phyloP scores from a whole-genome alignment of 352 stramenopile species.

The Globisporangium carolinianum region DNA sequence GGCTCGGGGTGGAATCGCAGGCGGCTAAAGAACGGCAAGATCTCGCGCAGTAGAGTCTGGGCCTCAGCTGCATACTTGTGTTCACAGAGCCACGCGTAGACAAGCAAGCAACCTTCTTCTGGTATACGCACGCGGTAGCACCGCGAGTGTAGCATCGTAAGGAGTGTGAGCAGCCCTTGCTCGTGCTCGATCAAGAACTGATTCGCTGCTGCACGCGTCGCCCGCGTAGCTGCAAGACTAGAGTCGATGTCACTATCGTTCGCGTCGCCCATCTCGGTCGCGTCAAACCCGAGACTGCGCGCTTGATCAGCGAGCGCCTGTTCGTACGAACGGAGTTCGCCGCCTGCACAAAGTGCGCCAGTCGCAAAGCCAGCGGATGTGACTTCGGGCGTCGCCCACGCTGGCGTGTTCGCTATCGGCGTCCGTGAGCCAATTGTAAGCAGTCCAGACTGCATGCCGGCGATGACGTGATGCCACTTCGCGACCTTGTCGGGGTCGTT shows the following conservation, averaged over 20 bases:
- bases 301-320: slow-evolving; percentile 4
- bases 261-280: neutral
- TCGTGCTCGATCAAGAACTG: slow-evolving; percentile 4
- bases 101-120: slow-evolving; percentile 18
- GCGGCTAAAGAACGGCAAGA: slow-evolving; percentile 10
- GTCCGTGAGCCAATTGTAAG: slow-evolving; percentile 6
- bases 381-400: slow-evolving; percentile 17
- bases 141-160: slow-evolving; percentile 14
- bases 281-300: neutral
- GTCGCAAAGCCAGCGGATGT: slow-evolving; percentile 11
- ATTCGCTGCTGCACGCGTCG: neutral
- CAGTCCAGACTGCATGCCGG: slow-evolving; percentile 7
- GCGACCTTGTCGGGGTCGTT: slow-evolving; percentile 3
- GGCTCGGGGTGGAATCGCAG: slow-evolving; percentile 14
- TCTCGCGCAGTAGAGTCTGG: slow-evolving; percentile 3
- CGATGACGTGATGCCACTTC: slow-evolving; percentile 6
- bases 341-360: slow-evolving; percentile 1
- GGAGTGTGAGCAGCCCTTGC: neutral
- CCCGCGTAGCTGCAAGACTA: neutral
- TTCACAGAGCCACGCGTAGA: slow-evolving; percentile 15
- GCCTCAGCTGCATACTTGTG: slow-evolving; percentile 3
- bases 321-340: slow-evolving; percentile 2
- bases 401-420: slow-evolving; percentile 1
- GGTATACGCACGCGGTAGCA: slow-evolving; percentile 12
- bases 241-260: neutral